Evolutionary conservation across 129 eudicot genomes (phyloP), one percentile per base, ranked within the genome.

Genomic region (Saposhnikovia divaricata): DNA sequence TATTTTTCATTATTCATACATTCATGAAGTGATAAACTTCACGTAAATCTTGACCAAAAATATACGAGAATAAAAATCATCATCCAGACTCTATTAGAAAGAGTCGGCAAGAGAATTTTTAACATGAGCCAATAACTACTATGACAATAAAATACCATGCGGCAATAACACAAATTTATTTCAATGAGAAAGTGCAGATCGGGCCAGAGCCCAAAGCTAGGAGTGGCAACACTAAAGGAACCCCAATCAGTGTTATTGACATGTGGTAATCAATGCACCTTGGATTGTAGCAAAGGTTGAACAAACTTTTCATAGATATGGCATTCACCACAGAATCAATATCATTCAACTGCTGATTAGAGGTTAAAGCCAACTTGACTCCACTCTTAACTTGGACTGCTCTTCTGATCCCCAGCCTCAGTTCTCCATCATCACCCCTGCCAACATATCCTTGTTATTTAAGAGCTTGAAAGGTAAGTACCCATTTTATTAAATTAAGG

Each of bases 371-470:
- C 82, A 84, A 73, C 18, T 77, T 72, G 50, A 84, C 79, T 75
- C 84, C 74, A 37, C 69, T 40, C 61, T 87, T 92, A 42, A 83
- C 84, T 82, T 86, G 96, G 28, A 79, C 39, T 10, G 94, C 95
- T 89, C 99, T 86, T 81, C 99, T 88, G 79, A 95, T 79, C 38
- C 99, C 99, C 75, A 95, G 85, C 75, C 99, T 88, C 53, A 95
- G 85, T 79, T 89, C 99, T 71, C 96, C 97, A 87, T 92, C 97
- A 53, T 88, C 97, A 42, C 91, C 96, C 86, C 99, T 92, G 81
- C 65, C 46, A 82, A 16, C 50, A 66, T 6, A 34, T 13, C 50
- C 27, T 55, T 55, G n/a, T 19, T 72, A 37, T 6, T 42, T 42
- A 72, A 40, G 11, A 16, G 28, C 27, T 18, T 3, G 0, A 42